phyloP scores from a whole-genome alignment of 169 alveolate species.

The Eimeria zaria region DNA sequence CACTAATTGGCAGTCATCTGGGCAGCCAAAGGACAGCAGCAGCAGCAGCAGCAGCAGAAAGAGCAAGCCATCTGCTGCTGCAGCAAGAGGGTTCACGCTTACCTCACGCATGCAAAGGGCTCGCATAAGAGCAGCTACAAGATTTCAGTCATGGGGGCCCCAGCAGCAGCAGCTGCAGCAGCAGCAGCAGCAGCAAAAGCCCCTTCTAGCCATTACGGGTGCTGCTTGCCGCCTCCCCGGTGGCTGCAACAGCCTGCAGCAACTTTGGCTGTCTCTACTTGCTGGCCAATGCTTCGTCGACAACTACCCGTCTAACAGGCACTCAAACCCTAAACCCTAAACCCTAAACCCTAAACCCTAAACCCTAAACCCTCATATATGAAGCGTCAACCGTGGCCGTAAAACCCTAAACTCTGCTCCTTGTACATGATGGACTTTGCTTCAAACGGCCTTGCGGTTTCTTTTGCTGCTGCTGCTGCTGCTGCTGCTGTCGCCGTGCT shows the following conservation, averaged over 20 bases:
- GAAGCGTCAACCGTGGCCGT: too few species aligned
- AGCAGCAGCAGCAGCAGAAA: background rate
- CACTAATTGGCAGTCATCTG: background rate
- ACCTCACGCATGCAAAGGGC: background rate
- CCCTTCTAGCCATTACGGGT: background rate
- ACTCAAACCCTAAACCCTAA: background rate
- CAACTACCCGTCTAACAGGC: slow-evolving; percentile 5
- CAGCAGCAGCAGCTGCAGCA: background rate
- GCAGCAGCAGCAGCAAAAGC: too few species aligned
- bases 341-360: background rate
- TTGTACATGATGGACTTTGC: too few species aligned
- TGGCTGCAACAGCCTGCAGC: background rate
- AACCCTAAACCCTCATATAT: background rate
- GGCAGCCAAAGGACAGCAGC: background rate
- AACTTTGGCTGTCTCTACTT: background rate
- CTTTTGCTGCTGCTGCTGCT: too few species aligned
- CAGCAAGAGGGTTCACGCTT: background rate
- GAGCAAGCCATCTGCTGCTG: background rate
- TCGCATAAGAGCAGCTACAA: background rate
- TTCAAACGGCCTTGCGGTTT: too few species aligned
- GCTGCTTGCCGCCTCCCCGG: slow-evolving; percentile 22
- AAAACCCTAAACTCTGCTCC: too few species aligned
- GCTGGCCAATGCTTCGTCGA: background rate
- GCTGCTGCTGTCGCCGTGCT: background rate
- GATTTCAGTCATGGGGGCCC: background rate